Evolutionary conservation across 805 yeast genomes (phyloP).

Genomic region (Wickerhamomyces strasburgensis): DNA sequence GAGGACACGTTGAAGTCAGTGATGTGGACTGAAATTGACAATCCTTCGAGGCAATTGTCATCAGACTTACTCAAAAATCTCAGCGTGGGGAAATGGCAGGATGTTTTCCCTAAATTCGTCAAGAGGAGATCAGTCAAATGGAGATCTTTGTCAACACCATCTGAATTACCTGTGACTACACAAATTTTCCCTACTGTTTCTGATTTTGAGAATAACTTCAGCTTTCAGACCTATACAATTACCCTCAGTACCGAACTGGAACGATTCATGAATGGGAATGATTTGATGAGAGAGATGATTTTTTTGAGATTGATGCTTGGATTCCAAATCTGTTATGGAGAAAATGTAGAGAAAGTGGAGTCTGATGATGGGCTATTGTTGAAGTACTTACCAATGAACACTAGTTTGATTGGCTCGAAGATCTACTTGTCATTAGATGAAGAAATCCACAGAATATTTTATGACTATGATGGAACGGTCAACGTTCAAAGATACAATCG

Average conservation of each 20-base stretch:
- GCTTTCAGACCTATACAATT: slow-evolving; percentile 80
- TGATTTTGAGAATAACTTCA: slow-evolving; percentile 68
- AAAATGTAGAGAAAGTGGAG: slow-evolving; percentile 62
- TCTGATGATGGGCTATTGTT: slow-evolving; percentile 49
- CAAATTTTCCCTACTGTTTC: slow-evolving; percentile 66
- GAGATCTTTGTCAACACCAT: slow-evolving; percentile 92
- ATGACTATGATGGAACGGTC: slow-evolving; percentile 66
- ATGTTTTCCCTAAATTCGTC: slow-evolving; percentile 74
- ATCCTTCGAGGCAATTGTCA: slow-evolving; percentile 70
- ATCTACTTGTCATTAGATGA: slow-evolving; percentile 74
- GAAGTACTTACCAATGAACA: slow-evolving; percentile 46
- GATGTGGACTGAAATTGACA: slow-evolving; percentile 58
- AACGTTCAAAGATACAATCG: slow-evolving; percentile 71
- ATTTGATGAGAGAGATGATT: slow-evolving; percentile 80
- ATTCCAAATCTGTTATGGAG: slow-evolving; percentile 83
- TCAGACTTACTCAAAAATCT: slow-evolving; percentile 50
- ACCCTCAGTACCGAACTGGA: slow-evolving; percentile 56
- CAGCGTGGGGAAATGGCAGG: slow-evolving; percentile 85
- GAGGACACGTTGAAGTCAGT: slow-evolving; percentile 20
- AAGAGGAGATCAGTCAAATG: slow-evolving; percentile 74
- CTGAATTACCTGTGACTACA: slow-evolving; percentile 81
- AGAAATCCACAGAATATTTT: slow-evolving; percentile 78
- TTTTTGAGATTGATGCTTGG: slow-evolving; percentile 79
- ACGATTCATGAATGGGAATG: slow-evolving; percentile 46
- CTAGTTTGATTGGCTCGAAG: slow-evolving; percentile 49